Evolutionary conservation across 345 rosid species (phyloP).

Genomic region (Aquilaria sinensis): DNA sequence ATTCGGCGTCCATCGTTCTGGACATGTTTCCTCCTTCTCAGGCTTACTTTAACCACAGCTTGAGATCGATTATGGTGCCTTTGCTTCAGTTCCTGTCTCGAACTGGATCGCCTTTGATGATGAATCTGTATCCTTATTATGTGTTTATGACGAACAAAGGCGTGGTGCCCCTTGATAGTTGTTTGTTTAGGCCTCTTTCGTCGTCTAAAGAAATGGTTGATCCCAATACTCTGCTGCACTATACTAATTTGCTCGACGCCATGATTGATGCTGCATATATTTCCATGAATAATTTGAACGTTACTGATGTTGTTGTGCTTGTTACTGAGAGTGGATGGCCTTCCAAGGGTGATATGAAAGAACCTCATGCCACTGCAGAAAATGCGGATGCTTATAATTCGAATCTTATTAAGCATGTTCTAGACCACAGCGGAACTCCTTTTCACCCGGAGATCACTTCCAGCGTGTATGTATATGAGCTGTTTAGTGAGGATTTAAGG

Average conservation of each 20-base stretch:
- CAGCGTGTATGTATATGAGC: conserved; percentile 62
- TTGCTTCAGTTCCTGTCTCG: conserved; percentile 67
- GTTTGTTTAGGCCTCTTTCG: conserved; percentile 72
- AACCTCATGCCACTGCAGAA: conserved; percentile 73
- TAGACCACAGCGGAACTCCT: conserved; percentile 68
- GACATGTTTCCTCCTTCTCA: conserved; percentile 88
- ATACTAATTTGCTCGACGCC: conserved; percentile 82
- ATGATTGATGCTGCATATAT: conserved; percentile 85
- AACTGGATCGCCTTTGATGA: conserved; percentile 77
- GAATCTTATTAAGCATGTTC: conserved; percentile 76
- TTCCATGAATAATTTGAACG: conserved; percentile 75
- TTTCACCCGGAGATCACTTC: conserved; percentile 72
- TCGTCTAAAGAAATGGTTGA: conserved; percentile 92
- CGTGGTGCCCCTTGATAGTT: conserved; percentile 77
- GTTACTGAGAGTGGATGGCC: conserved; percentile 90
- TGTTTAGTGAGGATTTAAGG: conserved; percentile 76
- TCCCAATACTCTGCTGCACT: conserved; percentile 80
- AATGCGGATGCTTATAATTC: conserved; percentile 80
- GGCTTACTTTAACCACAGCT: conserved; percentile 78
- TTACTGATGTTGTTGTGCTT: conserved; percentile 63
- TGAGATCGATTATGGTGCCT: conserved; percentile 54
- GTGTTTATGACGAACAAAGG: conserved; percentile 90
- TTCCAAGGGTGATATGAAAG: conserved; percentile 60
- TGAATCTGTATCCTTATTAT: conserved; percentile 90
- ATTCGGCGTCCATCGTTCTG: conserved; percentile 61